Conservation (phyloP, 192 early-diverging fungal genomes). For the Rhizoclosmatium globosum region DNA sequence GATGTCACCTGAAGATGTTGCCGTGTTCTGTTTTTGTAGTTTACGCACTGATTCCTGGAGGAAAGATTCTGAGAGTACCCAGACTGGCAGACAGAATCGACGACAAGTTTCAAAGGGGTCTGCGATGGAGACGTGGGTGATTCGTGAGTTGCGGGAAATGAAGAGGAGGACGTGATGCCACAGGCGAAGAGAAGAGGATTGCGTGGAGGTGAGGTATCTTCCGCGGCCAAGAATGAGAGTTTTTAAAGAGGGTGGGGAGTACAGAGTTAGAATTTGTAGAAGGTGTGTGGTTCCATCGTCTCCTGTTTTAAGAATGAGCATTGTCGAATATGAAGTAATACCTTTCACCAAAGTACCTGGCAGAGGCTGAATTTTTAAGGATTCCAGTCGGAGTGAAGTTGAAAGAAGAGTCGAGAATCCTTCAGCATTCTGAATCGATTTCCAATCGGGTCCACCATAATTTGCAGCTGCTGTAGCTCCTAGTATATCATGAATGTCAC, state of each 20-base stretch:
- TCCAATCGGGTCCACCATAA: constrained; percentile 22
- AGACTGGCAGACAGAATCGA: constrained; percentile 7
- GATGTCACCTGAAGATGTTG: too few relatives aligned
- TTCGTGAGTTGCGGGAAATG: background rate
- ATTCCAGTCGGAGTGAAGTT: background rate
- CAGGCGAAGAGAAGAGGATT: background rate
- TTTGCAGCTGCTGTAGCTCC: constrained; percentile 5
- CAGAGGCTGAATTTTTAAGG: constrained; percentile 1
- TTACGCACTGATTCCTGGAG: background rate
- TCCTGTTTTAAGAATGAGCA: background rate
- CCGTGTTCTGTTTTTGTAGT: too few relatives aligned
- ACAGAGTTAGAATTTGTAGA: constrained; percentile 12
- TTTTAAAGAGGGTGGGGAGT: background rate
- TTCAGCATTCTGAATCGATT: background rate
- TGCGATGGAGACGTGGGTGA: background rate
- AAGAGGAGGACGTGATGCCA: background rate
- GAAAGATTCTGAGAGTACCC: background rate
- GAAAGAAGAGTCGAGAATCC: constrained; percentile 1
- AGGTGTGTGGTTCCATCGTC: constrained; percentile 13
- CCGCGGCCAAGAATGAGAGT: constrained; percentile 11
- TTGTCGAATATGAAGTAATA: too few relatives aligned
- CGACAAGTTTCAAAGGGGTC: background rate
- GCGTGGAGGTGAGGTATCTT: constrained; percentile 10
- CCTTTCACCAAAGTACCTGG: constrained; percentile 12
- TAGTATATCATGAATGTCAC: background rate